A percentile compares a stretch with the other conserved stretches of the same genome.
Evolutionary conservation across 257 asterid species (phyloP).

Genomic region (Thymus mandschuricus): DNA sequence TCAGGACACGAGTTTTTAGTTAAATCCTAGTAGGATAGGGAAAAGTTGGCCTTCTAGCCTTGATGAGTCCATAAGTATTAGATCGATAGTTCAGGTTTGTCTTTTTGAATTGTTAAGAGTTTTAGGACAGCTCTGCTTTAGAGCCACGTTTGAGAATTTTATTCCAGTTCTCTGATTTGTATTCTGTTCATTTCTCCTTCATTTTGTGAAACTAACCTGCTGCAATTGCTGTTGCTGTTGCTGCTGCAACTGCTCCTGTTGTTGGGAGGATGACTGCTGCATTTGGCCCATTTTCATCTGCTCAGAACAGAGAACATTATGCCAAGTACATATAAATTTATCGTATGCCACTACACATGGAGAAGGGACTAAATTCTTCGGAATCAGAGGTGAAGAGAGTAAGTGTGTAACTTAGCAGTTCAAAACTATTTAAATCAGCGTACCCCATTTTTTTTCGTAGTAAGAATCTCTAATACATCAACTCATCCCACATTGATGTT

Average conservation of each 20-base stretch:
- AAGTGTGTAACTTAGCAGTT: conserved; percentile 9
- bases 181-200: too few species aligned
- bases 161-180: too few species aligned
- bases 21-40: too few species aligned
- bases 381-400: conserved; percentile 1
- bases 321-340: conserved; percentile 15
- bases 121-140: too few species aligned
- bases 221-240: conserved; percentile 50
- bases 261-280: conserved; percentile 66
- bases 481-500: neutral
- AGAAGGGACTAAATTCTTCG: conserved; percentile 19
- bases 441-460: neutral
- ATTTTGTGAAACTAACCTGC: conserved; percentile 41
- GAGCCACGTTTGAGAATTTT: too few species aligned
- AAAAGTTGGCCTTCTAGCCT: too few species aligned
- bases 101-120: too few species aligned
- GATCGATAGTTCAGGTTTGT: too few species aligned
- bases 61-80: too few species aligned
- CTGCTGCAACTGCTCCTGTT: conserved; percentile 69
- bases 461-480: neutral
- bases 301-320: conserved; percentile 25
- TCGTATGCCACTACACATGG: neutral
- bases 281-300: conserved; percentile 66
- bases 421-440: neutral
- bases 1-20: too few species aligned